phyloP scores from a whole-genome alignment of 2,329 filamentous ascomycete species.

The Aspergillus sclerotialis region DNA sequence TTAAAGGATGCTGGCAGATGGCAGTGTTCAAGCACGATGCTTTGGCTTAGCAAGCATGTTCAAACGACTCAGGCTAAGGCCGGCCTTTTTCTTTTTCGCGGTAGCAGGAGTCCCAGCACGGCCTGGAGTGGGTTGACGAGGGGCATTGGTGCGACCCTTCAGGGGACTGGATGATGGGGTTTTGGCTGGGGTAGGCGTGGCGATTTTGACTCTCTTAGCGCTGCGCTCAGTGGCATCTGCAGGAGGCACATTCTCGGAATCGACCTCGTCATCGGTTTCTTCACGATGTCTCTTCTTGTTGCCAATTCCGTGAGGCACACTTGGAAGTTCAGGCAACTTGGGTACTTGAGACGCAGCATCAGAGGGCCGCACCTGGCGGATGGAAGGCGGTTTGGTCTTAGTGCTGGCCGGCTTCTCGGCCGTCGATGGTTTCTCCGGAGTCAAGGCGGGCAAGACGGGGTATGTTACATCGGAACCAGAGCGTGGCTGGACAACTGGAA shows the following conservation, averaged over 20 bases:
- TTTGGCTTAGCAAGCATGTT: constrained; percentile 44
- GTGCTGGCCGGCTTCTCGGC: constrained; percentile 6
- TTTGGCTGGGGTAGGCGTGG: constrained; percentile 16
- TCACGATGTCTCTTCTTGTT: constrained; percentile 35
- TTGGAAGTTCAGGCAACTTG: constrained; percentile 22
- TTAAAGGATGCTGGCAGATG: too few relatives aligned
- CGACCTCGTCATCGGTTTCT: constrained; percentile 21
- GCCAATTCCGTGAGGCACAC: constrained; percentile 33
- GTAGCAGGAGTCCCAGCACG: constrained; percentile 23
- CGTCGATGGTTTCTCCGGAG: constrained; percentile 24
- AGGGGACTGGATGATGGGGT: constrained; percentile 24
- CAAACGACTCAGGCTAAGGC: constrained; percentile 40
- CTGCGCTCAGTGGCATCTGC: constrained; percentile 21
- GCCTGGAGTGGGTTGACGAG: constrained; percentile 16
- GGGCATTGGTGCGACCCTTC: constrained; percentile 29
- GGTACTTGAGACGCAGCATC: constrained; percentile 11
- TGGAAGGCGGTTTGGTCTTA: constrained; percentile 23
- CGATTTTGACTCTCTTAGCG: constrained; percentile 30
- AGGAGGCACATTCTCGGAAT: constrained; percentile 28
- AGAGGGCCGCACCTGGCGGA: constrained; percentile 35
- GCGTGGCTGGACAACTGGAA: constrained; percentile 17
- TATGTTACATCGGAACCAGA: constrained; percentile 26
- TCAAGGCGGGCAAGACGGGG: constrained; percentile 30
- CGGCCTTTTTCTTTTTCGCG: constrained; percentile 20
- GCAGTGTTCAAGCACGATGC: constrained; percentile 26